Evolutionary conservation across 2,329 filamentous ascomycete genomes (phyloP).

Genomic region (Fusarium sp.): DNA sequence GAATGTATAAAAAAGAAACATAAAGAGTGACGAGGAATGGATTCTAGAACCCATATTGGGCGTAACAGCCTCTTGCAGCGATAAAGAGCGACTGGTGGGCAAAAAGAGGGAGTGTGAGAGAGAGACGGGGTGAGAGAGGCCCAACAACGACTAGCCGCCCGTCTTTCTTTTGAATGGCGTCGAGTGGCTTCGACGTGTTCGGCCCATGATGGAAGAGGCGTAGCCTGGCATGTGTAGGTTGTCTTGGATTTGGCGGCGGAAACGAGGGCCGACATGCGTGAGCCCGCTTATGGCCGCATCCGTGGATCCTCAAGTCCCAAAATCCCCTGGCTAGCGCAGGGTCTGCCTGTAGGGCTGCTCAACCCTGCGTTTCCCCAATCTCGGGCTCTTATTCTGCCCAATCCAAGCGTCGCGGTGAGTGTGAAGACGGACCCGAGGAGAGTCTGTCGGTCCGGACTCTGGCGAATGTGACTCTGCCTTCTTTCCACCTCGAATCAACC

Average conservation of each 20-base stretch:
- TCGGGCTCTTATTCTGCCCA: not conserved
- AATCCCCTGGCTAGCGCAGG: slow-evolving; percentile 32
- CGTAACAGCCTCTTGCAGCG: slow-evolving; percentile 1
- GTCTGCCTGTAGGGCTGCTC: slow-evolving; percentile 35
- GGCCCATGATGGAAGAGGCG: slow-evolving; percentile 23
- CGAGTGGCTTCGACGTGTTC: not conserved
- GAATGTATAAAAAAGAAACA: slow-evolving; percentile 36
- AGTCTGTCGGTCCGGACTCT: not conserved
- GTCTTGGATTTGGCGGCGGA: slow-evolving; percentile 23
- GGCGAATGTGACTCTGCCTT: not conserved
- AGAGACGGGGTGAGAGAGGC: slow-evolving; percentile 6
- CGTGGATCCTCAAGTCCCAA: not conserved
- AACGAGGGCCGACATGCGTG: slow-evolving; percentile 14
- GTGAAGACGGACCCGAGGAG: not conserved
- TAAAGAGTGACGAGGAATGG: slow-evolving; percentile 43
- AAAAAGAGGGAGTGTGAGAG: not conserved
- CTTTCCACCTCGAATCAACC: not conserved
- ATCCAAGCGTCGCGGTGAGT: slow-evolving; percentile 5
- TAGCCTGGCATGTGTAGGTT: slow-evolving; percentile 41
- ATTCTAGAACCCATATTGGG: slow-evolving; percentile 39
- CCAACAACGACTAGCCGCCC: not conserved
- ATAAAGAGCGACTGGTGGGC: slow-evolving; percentile 11
- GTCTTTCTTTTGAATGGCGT: slow-evolving; percentile 28
- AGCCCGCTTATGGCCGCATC: slow-evolving; percentile 9
- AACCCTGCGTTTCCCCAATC: not conserved